phyloP scores from a whole-genome alignment of 768 basidiomycete species.

The Lactarius tabidus region DNA sequence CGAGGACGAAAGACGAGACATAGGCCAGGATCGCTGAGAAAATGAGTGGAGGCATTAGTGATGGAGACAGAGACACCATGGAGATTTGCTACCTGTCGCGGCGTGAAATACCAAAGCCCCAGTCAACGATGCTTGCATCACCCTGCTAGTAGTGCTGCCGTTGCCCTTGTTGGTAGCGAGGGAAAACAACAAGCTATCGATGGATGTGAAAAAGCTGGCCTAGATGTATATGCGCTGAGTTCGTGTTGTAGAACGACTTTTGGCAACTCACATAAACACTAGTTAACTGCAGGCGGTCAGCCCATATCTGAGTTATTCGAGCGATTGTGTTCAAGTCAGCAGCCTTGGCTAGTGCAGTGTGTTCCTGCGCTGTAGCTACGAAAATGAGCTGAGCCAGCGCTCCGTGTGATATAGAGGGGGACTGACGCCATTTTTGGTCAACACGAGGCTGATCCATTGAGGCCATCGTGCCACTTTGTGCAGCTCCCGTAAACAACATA shows the following conservation, averaged over 20 bases:
- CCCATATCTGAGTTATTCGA: slow-evolving; percentile 19
- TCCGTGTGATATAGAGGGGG: not conserved
- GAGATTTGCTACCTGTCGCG: slow-evolving; percentile 9
- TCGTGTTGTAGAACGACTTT: not conserved
- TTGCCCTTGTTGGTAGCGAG: slow-evolving; percentile 11
- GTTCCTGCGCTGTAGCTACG: slow-evolving; percentile 4
- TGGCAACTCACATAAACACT: slow-evolving; percentile 20
- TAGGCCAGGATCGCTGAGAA: slow-evolving; percentile 19
- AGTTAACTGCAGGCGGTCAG: slow-evolving; percentile 15
- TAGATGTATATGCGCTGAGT: slow-evolving; percentile 7
- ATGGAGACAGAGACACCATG: not conserved
- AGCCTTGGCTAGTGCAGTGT: slow-evolving; percentile 2
- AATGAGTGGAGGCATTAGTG: not conserved
- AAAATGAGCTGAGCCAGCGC: not conserved
- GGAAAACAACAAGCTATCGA: slow-evolving; percentile 22
- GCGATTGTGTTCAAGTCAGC: slow-evolving; percentile 16
- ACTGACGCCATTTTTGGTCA: slow-evolving; percentile 10
- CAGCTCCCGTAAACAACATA: slow-evolving; percentile 1
- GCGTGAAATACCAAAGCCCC: slow-evolving; percentile 22
- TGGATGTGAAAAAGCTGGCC: slow-evolving; percentile 23
- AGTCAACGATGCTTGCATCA: slow-evolving; percentile 17
- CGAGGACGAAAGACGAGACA: slow-evolving; percentile 20
- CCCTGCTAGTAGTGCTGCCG: not conserved
- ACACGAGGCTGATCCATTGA: not conserved
- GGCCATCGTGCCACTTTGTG: not conserved